Evolutionary conservation across 257 asterid species (phyloP).

Genomic region (Agastache rugosa): DNA sequence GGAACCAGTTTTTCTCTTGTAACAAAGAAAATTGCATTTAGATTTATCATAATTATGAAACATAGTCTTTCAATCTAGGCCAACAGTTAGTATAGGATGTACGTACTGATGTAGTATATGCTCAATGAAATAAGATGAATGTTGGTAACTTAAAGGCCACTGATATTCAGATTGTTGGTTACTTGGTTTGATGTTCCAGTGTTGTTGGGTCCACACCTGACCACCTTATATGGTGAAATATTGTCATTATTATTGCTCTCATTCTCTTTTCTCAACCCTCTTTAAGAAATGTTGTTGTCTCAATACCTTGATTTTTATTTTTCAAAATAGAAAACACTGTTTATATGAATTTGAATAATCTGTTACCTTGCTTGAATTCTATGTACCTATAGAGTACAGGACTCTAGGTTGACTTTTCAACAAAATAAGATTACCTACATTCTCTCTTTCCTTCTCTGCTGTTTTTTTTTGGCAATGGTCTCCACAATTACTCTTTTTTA

Average conservation of each 20-base stretch:
- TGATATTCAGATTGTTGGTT: slow-evolving; percentile 22
- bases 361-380: background rate
- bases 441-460: background rate
- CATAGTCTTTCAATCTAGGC: slow-evolving; percentile 7
- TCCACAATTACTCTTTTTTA: too few relatives aligned
- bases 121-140: slow-evolving; percentile 21
- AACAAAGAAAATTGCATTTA: slow-evolving; percentile 25
- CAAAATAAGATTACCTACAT: too few relatives aligned
- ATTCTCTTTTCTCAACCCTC: background rate
- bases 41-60: background rate
- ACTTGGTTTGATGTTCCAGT: background rate
- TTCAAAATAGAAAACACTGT: background rate
- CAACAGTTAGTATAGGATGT: background rate
- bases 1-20: background rate
- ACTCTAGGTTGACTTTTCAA: background rate
- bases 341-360: background rate
- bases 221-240: background rate
- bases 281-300: slow-evolving; percentile 2
- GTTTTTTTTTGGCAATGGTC: too few relatives aligned
- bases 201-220: too few relatives aligned
- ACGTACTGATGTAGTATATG: slow-evolving; percentile 1
- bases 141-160: slow-evolving; percentile 19
- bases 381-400: background rate
- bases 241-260: background rate
- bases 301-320: background rate